Evolutionary conservation across 129 eudicot species (phyloP), one percentile per base, ranked within the genome.

Genomic region (carrot (Daucus carota)): DNA sequence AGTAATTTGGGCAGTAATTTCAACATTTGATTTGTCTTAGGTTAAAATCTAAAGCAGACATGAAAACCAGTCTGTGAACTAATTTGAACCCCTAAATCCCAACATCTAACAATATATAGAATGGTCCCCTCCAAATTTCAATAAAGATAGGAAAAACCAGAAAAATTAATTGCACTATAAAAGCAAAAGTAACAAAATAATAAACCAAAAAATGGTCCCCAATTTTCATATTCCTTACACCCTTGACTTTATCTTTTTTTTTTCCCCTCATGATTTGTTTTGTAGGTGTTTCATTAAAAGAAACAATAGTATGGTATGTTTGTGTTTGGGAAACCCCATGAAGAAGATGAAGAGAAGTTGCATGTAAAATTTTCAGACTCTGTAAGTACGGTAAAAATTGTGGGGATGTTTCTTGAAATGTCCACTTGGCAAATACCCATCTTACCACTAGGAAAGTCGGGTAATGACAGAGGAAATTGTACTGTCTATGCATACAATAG

Each of bases 241-340:
- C 11, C 62, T 43, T 46, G 31, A 31, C 32, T 72, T n/a, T 0
- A 20, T 26, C 34, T 70, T 73, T 15, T 38, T 4, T 13, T 65
- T 48, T 50, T 54, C 16, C n/a, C n/a, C 42, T 22, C 75, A 54
- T 57, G 69, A 70, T 38, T 45, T 45, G 44, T 66, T 65, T 73
- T 65, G 59, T n/a, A 1, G 20, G 60, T 80, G 83, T 80, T 80
- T 81, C 84, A 76, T 81, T 76, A 81, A 81, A 81, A 81, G 80
- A 66, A 81, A 81, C 84, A 76, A 81, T 59, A 31, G 18, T 22
- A 65, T 48, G 33, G 31, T 69, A 44, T 45, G 47, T 40, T 68
- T 69, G 76, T 77, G 69, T 34, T 18, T 40, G 40, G 17, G 57
- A 41, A 13, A 60, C 12, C 71, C 72, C 47, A n/a, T 40, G 73